Conservation (phyloP, 345 rosid genomes). For the Luvunga scandens region DNA sequence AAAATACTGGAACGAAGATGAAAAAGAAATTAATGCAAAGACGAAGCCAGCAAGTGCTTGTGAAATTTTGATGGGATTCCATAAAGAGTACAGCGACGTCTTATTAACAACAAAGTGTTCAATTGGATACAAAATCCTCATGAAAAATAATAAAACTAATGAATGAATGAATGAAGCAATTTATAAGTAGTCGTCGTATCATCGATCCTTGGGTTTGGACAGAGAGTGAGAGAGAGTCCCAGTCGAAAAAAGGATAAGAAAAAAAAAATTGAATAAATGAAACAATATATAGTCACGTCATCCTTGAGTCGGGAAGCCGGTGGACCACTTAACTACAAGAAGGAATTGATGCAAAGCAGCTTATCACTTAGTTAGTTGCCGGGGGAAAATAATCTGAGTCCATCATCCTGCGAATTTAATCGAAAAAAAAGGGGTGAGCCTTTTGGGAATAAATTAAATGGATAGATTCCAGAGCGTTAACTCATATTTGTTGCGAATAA, state of each 20-base stretch:
- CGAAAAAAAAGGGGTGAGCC: neutral
- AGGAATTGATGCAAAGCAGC: neutral
- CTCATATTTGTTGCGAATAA: neutral
- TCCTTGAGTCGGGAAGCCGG: neutral
- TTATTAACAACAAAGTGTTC: neutral
- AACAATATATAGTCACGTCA: neutral
- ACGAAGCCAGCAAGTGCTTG: no score
- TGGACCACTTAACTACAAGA: no score
- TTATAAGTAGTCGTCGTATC: no score
- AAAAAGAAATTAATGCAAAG: no score
- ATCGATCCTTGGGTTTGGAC: no score
- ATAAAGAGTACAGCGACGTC: neutral
- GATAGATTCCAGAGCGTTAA: neutral
- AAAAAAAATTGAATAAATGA: neutral
- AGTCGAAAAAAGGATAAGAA: neutral
- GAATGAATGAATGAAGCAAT: neutral
- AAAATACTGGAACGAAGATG: no score
- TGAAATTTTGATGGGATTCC: no score
- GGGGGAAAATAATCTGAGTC: neutral
- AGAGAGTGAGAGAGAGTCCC: neutral
- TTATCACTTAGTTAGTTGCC: neutral
- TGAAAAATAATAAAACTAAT: neutral
- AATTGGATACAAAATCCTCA: neutral
- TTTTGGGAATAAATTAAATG: neutral
- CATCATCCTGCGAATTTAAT: slow-evolving; percentile 1